Evolutionary conservation across 805 yeast genomes (phyloP), one percentile per base, ranked within the genome.

Genomic region (Saturnispora gosingensis): DNA sequence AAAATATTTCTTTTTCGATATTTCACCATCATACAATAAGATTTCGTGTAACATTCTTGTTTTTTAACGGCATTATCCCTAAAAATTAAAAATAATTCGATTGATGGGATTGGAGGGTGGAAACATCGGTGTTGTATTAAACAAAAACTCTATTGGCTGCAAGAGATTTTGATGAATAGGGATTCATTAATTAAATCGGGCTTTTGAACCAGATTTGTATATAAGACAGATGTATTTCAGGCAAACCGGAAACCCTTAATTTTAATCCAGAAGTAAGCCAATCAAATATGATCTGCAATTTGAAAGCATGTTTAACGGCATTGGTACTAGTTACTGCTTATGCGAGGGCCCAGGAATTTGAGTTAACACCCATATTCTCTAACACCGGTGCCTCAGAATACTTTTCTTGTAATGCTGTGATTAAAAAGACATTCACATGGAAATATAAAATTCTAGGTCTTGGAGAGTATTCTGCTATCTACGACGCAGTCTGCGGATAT

Each of bases 401-500:
- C 28, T 56, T 57, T 57, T 38, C 57, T 10, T 58, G 60, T 55
- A 49, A 46, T 16, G 45, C 46, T 15, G 49, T 44, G 2, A 50
- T 53, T 10, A 46, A 49, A 11, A 18, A 27, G 5, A 8, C 32
- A 8, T 55, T 43, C n/a, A 48, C 18, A 10, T 57, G 35, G 47
- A 60, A 58, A 35, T 56, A 47, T 39, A 30, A 30, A 11, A 51
- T 53, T 11, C 25, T 49, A 9, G 27, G 25, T 11, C 13, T 44
- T 9, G 49, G 45, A 43, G 24, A 13, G 5, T 54, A 50, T 25
- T 45, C 54, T 10, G 2, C 34, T 2, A 45, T 2, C 7, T 51
- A 44, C n/a, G 53, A 52, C 22, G 25, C 24, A 2, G 5, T 24
- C 3, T 58, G 60, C 45, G 48, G 46, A 3, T 58, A 59, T 36